Percentiles rank a stretch among this genome's conserved stretches.
Evolutionary conservation across 352 stramenopile genomes (phyloP).

Genomic region (Phytophthora aleatoria): DNA sequence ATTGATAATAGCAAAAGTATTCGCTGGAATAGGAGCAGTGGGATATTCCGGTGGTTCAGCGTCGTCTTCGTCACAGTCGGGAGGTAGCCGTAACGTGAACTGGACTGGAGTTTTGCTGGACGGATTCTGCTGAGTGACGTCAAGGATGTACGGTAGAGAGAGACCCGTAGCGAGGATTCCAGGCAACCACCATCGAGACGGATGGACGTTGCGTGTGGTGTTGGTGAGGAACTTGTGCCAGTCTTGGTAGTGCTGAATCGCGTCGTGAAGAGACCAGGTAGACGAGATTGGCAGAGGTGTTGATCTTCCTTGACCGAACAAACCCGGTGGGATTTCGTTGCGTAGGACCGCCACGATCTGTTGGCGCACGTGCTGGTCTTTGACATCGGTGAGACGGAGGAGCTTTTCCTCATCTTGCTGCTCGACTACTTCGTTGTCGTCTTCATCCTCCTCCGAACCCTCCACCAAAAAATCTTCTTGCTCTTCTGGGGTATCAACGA

Average conservation of each 20-base stretch:
- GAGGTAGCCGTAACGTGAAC: slow-evolving; percentile 16
- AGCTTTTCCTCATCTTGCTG: background rate
- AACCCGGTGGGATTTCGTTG: slow-evolving; percentile 23
- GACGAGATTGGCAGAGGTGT: background rate
- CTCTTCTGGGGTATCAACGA: background rate
- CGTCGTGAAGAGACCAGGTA: slow-evolving; percentile 29
- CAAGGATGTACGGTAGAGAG: slow-evolving; percentile 12
- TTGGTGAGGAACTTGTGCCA: slow-evolving; percentile 17
- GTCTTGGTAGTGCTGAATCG: slow-evolving; percentile 32
- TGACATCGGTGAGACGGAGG: slow-evolving; percentile 16
- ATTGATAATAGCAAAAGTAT: slow-evolving; percentile 31
- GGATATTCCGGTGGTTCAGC: background rate
- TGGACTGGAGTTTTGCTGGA: background rate
- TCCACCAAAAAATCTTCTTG: background rate
- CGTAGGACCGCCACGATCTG: slow-evolving; percentile 24
- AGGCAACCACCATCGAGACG: slow-evolving; percentile 23
- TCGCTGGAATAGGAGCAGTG: background rate
- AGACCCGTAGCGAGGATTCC: slow-evolving; percentile 14
- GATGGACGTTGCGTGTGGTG: background rate
- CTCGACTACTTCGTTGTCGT: slow-evolving; percentile 8
- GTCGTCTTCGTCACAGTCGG: background rate
- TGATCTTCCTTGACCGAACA: background rate
- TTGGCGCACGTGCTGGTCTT: slow-evolving; percentile 7
- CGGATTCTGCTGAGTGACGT: background rate
- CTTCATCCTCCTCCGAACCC: background rate